These are phyloP conservation scores for Saccharum officinarum DNA, from an alignment of 176 grass and related monocot species.

Conservation along the genomic window DNA sequence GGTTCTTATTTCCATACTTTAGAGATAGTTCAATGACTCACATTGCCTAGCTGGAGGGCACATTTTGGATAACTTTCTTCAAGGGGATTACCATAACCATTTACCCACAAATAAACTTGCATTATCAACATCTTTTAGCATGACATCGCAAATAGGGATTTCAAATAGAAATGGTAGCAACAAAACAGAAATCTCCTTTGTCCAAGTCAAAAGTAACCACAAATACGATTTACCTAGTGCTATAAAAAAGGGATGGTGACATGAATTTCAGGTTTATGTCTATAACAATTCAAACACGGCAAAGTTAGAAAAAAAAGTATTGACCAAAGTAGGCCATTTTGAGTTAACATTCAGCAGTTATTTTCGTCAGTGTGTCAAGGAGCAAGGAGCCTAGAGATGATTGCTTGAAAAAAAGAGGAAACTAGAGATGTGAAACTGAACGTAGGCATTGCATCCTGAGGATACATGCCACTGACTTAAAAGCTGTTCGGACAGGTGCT, in stretches of 20 bases:
- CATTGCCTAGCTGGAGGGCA: neutral
- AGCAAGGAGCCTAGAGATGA: neutral
- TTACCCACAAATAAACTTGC: conserved; percentile 7
- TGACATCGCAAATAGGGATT: neutral
- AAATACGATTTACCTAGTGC: neutral
- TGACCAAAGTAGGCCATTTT: no score
- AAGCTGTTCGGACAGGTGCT: neutral
- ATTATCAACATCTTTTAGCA: neutral
- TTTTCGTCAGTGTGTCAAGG: neutral
- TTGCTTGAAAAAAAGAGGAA: neutral
- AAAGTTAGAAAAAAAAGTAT: neutral
- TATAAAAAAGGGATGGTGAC: neutral
- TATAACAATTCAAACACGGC: neutral
- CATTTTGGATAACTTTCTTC: neutral
- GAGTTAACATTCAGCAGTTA: neutral
- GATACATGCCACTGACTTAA: neutral
- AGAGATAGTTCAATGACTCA: neutral
- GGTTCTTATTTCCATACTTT: neutral
- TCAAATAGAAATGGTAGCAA: neutral
- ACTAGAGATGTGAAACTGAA: neutral
- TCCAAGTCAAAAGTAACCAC: neutral
- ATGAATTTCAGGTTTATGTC: neutral
- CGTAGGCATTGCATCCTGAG: neutral
- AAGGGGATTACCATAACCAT: neutral
- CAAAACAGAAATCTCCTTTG: neutral